Base-by-base conservation (phyloP, 495 filamentous ascomycete species). In the Haplographium delicatum region DNA sequence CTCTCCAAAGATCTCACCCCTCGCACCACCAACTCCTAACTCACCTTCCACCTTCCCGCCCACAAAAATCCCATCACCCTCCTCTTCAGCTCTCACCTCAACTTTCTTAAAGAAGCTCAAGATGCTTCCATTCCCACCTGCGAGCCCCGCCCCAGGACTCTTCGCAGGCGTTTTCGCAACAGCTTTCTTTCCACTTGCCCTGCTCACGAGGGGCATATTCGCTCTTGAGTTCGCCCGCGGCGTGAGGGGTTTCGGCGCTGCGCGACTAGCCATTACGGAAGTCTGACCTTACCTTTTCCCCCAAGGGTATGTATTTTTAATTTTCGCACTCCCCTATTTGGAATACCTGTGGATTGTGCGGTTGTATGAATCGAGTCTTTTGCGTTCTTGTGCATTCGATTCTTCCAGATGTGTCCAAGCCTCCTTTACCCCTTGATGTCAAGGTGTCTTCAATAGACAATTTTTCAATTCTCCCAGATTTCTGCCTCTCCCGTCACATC, bases 21-120 rank as follows among this genome's bases (percentile, higher is more conserved):
- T 23, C 19, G 20, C 39, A 23, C 26, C 39, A 43, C n/a, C n/a
- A 26, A 23, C 10, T 22, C 23, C 39, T 16, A 11, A 26, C 23
- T 43, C 20, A 7, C 20, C 23, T 43, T 15, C 8, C 20, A 24
- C 25, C 31, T 20, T 15, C 19, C 23, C 22, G 5, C 25, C 25
- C 51, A 73, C 56, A 59, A 69, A 53, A 20, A 60, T 47, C 11
- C 44, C 48, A 20, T 53, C 60, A 42, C 64, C 64, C 16, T 68
- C 62, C 16, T 64, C 65, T n/a, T 68, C 62, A 10, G 71, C 61
- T 8, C 52, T 47, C 5, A 42, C 39, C 44, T 85, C 79, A 0
- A 78, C 72, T 65, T 89, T 93, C 68, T 88, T 83, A 68, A 93
- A 93, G 64, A 89, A 93, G 51, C 68, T 84, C 50, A 90, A 62